Conservation (phyloP, 2,329 filamentous ascomycete species). For the Clarireedia hainanense region DNA sequence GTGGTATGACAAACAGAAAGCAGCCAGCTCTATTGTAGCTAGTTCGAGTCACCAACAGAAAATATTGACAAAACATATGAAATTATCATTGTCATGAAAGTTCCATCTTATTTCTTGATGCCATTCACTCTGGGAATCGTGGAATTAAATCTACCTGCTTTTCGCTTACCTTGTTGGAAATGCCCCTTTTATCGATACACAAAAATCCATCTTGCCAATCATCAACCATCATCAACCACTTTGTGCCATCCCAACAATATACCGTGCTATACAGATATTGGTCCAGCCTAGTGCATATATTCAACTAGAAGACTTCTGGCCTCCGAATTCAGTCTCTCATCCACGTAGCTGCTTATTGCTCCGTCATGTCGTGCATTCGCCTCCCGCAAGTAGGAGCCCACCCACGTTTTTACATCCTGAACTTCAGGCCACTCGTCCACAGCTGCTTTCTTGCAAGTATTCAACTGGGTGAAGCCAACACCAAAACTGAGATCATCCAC, state of each 20-base stretch:
- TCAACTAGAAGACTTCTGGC: constrained; percentile 39
- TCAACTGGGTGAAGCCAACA: constrained; percentile 86
- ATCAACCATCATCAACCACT: constrained; percentile 1
- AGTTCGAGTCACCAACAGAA: no score
- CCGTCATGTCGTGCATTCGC: constrained; percentile 69
- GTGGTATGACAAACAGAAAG: no score
- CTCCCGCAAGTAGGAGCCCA: constrained; percentile 53
- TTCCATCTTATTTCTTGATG: background rate
- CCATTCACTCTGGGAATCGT: constrained; percentile 8
- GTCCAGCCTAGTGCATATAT: constrained; percentile 35
- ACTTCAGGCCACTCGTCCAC: constrained; percentile 84
- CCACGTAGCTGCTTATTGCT: constrained; percentile 61
- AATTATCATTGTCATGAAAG: background rate
- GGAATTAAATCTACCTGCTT: constrained; percentile 6
- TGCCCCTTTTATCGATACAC: constrained; percentile 6
- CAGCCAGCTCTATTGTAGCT: no score
- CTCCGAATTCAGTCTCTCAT: constrained; percentile 60
- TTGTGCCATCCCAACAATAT: background rate
- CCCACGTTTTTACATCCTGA: constrained; percentile 72
- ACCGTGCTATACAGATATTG: no score
- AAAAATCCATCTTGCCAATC: background rate
- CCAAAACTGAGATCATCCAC: constrained; percentile 94
- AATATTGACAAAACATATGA: no score
- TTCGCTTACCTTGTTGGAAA: constrained; percentile 7
- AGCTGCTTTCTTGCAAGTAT: constrained; percentile 71